Percentiles rank a stretch among this genome's conserved stretches.
Evolutionary conservation across 208 protist species (phyloP).

Genomic region (Crithidia expoeki): DNA sequence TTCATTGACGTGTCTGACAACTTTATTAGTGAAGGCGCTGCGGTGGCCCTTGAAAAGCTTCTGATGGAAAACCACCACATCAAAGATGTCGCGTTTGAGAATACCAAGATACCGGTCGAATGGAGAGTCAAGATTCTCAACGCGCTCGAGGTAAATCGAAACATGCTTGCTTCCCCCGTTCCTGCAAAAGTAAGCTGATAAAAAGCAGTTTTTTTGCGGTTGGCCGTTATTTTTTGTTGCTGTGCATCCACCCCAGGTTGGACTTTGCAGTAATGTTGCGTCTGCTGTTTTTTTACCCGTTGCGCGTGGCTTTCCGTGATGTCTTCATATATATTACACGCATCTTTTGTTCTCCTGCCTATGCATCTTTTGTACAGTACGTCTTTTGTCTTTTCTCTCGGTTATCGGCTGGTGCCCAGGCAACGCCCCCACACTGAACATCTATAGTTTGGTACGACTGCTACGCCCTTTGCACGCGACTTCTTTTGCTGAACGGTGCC

Average conservation of each 20-base stretch:
- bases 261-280: too few species aligned
- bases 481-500: too few species aligned
- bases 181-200: constrained; percentile 8
- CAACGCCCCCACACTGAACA: too few species aligned
- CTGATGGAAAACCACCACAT: constrained; percentile 67
- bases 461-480: too few species aligned
- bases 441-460: too few species aligned
- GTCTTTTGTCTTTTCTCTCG: too few species aligned
- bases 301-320: too few species aligned
- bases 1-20: constrained; percentile 89
- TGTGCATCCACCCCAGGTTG: neutral
- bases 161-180: neutral
- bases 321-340: too few species aligned
- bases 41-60: constrained; percentile 52
- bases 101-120: constrained; percentile 87
- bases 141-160: constrained; percentile 49
- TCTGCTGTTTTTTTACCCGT: too few species aligned
- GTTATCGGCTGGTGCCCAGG: too few species aligned
- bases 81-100: constrained; percentile 69
- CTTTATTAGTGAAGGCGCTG: constrained; percentile 91
- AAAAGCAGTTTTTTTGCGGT: neutral
- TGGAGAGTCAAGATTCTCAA: constrained; percentile 69
- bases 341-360: too few species aligned
- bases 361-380: too few species aligned
- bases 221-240: constrained; percentile 8